Evolutionary conservation across 306 rosid genomes (phyloP).

Genomic region (Datisca glomerata): DNA sequence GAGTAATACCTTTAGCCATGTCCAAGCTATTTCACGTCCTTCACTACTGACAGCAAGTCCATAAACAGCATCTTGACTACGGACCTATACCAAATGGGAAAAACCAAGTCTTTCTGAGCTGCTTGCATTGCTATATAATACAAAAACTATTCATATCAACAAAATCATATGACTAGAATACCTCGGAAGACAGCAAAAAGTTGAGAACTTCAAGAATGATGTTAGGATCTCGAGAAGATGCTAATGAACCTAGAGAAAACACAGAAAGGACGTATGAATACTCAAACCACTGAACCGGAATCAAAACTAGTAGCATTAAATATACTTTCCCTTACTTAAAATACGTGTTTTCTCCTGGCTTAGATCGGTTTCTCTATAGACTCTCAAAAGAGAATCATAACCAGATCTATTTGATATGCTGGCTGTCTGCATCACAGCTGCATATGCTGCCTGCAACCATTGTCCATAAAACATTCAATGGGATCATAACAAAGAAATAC

Average conservation of each 20-base stretch:
- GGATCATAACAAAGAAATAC: not conserved
- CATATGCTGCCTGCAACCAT: conserved; percentile 68
- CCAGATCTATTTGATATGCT: conserved; percentile 38
- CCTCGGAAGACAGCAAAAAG: conserved; percentile 32
- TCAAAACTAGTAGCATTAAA: too few species aligned
- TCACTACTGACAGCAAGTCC: conserved; percentile 47
- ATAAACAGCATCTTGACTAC: conserved; percentile 70
- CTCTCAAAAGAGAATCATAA: conserved; percentile 64
- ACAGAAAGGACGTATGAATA: too few species aligned
- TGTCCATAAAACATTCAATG: conserved; percentile 15
- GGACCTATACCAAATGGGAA: conserved; percentile 35
- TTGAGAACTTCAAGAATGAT: conserved; percentile 39
- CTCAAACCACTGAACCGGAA: too few species aligned
- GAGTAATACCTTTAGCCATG: conserved; percentile 66
- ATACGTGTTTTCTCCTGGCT: conserved; percentile 91
- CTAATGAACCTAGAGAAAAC: conserved; percentile 23
- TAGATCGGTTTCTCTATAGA: conserved; percentile 72
- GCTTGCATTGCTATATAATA: conserved; percentile 3
- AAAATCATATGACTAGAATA: conserved; percentile 5
- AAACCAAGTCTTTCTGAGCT: conserved; percentile 14
- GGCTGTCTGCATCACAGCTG: conserved; percentile 62
- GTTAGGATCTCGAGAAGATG: conserved; percentile 28
- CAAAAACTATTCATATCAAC: conserved; percentile 6
- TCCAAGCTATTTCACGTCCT: conserved; percentile 85
- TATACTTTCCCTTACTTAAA: conserved; percentile 66